Percentiles rank a stretch among this genome's conserved stretches.
phyloP scores from a whole-genome alignment of 495 filamentous ascomycete genomes.

The Tuber melanosporum region DNA sequence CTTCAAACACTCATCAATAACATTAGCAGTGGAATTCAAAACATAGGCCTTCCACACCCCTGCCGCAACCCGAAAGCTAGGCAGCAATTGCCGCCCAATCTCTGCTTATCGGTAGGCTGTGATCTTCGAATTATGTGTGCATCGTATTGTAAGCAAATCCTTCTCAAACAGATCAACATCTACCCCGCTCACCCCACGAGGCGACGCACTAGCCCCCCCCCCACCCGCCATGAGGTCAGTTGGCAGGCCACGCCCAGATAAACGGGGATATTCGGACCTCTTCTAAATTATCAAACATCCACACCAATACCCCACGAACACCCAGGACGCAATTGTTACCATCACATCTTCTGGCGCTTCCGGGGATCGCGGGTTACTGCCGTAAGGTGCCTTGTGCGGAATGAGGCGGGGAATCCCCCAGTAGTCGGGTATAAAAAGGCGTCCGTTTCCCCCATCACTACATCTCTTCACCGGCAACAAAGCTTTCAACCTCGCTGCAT shows the following conservation, averaged over 20 bases:
- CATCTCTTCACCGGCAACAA: conserved; percentile 6
- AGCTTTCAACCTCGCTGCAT: conserved; percentile 5
- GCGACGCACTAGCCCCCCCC: background rate
- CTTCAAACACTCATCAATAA: background rate
- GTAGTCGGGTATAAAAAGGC: conserved; percentile 19
- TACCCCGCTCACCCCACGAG: conserved; percentile 1
- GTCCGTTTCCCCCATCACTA: background rate
- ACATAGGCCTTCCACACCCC: background rate
- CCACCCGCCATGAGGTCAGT: background rate
- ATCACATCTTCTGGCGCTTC: background rate
- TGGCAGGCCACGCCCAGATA: background rate
- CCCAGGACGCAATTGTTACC: background rate
- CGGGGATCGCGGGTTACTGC: background rate
- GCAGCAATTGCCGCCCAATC: background rate
- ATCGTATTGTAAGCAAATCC: background rate
- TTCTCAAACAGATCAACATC: background rate
- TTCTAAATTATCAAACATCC: background rate
- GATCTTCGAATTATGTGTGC: background rate
- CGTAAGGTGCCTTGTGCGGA: background rate
- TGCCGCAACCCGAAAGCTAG: background rate
- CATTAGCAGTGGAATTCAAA: background rate
- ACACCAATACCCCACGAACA: background rate
- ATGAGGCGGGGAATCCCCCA: background rate
- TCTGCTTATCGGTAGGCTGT: background rate
- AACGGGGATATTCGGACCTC: background rate